phyloP scores from a whole-genome alignment of 257 asterid species.

The Nicotiana undulata region DNA sequence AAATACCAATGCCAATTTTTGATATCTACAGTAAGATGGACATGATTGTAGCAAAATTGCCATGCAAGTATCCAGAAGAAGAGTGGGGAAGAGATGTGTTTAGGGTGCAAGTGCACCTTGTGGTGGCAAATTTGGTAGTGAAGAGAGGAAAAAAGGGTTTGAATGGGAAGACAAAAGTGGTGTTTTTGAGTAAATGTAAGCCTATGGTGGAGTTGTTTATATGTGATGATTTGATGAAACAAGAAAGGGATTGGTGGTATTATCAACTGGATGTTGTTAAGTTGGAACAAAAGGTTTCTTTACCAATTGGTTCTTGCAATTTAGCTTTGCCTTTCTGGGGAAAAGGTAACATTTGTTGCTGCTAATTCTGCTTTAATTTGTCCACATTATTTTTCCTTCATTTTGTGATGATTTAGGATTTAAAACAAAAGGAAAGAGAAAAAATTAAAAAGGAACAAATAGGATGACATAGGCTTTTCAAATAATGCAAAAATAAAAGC shows the following conservation, averaged over 20 bases:
- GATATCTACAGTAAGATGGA: constrained; percentile 32
- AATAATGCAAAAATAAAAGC: too few relatives aligned
- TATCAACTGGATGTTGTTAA: constrained; percentile 38
- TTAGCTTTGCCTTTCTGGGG: constrained; percentile 78
- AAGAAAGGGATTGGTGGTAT: constrained; percentile 79
- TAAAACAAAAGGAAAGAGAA: too few relatives aligned
- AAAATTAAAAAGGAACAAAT: too few relatives aligned
- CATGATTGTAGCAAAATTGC: constrained; percentile 63
- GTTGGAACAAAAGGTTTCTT: constrained; percentile 43
- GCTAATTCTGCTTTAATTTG: background rate
- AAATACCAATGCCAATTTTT: constrained; percentile 61
- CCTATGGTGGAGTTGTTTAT: constrained; percentile 73
- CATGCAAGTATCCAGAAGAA: constrained; percentile 36
- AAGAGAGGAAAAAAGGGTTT: constrained; percentile 43
- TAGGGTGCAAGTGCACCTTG: constrained; percentile 65
- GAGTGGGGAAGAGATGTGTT: constrained; percentile 73
- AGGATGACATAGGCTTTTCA: too few relatives aligned
- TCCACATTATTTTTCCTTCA: background rate
- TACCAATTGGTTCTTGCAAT: constrained; percentile 76
- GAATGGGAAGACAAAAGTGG: constrained; percentile 48
- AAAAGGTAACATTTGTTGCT: constrained; percentile 35
- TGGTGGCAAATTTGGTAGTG: constrained; percentile 54
- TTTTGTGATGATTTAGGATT: too few relatives aligned
- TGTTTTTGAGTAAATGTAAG: constrained; percentile 51
- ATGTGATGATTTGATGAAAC: constrained; percentile 54